Evolutionary conservation across 1,139 yeast species (phyloP), one percentile per base, ranked within the genome.

Genomic region (Nakaseomyces kungkrabaensis): DNA sequence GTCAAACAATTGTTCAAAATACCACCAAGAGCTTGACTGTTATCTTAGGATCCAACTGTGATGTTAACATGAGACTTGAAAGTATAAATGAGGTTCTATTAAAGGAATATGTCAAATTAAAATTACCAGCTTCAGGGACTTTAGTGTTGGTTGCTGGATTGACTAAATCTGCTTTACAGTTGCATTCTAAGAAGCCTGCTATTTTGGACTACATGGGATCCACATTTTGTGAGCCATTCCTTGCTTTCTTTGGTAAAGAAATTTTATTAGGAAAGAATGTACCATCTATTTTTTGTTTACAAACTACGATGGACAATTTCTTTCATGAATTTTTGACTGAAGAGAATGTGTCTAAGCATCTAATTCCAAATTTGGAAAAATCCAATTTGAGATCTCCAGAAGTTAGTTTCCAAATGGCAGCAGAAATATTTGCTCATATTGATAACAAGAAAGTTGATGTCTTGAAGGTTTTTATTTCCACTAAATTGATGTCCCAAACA

Each of bases 321-420:
- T 61, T 79, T 27, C 58, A 65, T 22, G 73, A 72, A 13, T 72
- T 74, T 53, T 63, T 82, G 5, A 59, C 69, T 4, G 63, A 66
- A n/a, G 73, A 71, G 1, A 72, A 73, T 11, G 72, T 85, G 50
- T 66, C 63, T 13, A 57, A 63, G 0, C 50, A 59, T 4, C 56
- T 88, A 17, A 62, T 82, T 8, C 88, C 95, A 3, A 72, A 76
- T 17, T 62, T 90, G 48, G 92, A 87, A 57, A 89, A 86, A 62
- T 78, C 94, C 0, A 74, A 85, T 47, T 72, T 92, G 60, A 78
- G 97, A 64, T 81, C 96, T 3, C 85, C 97, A 0, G 97, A 89
- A 62, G 68, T 73, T 37, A 77, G 88, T 0, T 76, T 86, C 55
- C 74, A 75, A 6, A 60, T 71, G 34, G 68, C 82, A 13, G 61